Conservation (phyloP, 2,329 filamentous ascomycete genomes). For the Hymenoscyphus fructigenus region DNA sequence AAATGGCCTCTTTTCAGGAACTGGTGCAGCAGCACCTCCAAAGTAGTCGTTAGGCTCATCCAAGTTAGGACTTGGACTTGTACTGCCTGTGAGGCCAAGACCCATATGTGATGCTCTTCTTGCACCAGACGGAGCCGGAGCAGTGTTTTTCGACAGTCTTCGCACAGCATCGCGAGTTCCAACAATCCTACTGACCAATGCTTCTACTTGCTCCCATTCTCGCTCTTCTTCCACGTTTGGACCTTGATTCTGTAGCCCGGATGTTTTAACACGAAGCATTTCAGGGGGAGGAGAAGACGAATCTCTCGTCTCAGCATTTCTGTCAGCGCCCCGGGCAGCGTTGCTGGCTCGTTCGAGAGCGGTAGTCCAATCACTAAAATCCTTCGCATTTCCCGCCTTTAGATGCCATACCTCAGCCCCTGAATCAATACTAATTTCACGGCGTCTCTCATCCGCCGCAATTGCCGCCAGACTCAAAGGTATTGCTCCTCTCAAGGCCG, state of each 20-base stretch:
- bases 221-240: constrained; percentile 60
- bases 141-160: constrained; percentile 81
- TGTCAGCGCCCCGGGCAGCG: constrained; percentile 55
- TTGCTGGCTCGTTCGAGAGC: constrained; percentile 82
- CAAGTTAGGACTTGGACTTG: constrained; percentile 35
- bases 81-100: constrained; percentile 30
- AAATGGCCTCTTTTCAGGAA: constrained; percentile 67
- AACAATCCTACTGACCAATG: constrained; percentile 79
- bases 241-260: constrained; percentile 24
- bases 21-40: constrained; percentile 42
- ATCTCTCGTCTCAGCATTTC: neutral
- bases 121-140: constrained; percentile 41
- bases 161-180: constrained; percentile 87
- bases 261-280: constrained; percentile 37
- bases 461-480: constrained; percentile 89
- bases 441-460: constrained; percentile 80
- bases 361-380: constrained; percentile 84
- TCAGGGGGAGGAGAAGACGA: constrained; percentile 29
- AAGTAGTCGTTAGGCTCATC: constrained; percentile 56
- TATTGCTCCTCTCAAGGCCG: constrained; percentile 86
- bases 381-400: constrained; percentile 74
- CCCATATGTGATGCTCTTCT: constrained; percentile 23
- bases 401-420: constrained; percentile 97
- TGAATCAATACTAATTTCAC: constrained; percentile 95
- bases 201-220: constrained; percentile 86